phyloP scores from a whole-genome alignment of 345 rosid species.

The Schrenkiella parvula region DNA sequence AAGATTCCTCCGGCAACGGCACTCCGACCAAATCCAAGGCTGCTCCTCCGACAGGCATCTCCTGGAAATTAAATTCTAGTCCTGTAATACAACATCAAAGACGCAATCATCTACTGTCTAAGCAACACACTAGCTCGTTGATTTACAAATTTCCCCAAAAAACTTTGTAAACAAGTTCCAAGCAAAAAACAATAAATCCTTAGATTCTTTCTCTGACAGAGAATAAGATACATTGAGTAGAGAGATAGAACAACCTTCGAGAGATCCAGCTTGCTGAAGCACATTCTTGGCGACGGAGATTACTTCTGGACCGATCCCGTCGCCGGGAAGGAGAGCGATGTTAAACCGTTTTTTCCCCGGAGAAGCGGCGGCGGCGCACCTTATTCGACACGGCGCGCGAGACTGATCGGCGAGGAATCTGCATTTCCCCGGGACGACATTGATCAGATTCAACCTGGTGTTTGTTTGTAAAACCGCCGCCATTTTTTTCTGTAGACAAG shows the following conservation, averaged over 20 bases:
- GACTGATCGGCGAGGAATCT: slow-evolving; percentile 30
- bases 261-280: slow-evolving; percentile 59
- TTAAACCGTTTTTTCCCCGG: slow-evolving; percentile 40
- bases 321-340: slow-evolving; percentile 78
- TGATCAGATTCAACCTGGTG: slow-evolving; percentile 2
- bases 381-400: slow-evolving; percentile 28
- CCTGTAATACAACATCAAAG: slow-evolving; percentile 34
- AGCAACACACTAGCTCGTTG: neutral
- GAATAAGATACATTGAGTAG: neutral
- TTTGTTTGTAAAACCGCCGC: slow-evolving; percentile 41
- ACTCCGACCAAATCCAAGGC: slow-evolving; percentile 91
- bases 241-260: slow-evolving; percentile 49
- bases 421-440: slow-evolving; percentile 11
- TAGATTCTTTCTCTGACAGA: too few species aligned
- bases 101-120: neutral
- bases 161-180: neutral
- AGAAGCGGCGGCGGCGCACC: slow-evolving; percentile 43
- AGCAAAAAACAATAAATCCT: too few species aligned
- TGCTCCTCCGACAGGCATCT: slow-evolving; percentile 93
- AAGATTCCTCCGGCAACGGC: slow-evolving; percentile 84
- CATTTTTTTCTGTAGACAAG: slow-evolving; percentile 7
- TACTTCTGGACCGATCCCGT: slow-evolving; percentile 88
- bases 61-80: slow-evolving; percentile 68
- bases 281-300: slow-evolving; percentile 62
- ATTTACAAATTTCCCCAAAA: neutral